Conservation (phyloP, 2,329 filamentous ascomycete species). For the Xylariaceae sp. region DNA sequence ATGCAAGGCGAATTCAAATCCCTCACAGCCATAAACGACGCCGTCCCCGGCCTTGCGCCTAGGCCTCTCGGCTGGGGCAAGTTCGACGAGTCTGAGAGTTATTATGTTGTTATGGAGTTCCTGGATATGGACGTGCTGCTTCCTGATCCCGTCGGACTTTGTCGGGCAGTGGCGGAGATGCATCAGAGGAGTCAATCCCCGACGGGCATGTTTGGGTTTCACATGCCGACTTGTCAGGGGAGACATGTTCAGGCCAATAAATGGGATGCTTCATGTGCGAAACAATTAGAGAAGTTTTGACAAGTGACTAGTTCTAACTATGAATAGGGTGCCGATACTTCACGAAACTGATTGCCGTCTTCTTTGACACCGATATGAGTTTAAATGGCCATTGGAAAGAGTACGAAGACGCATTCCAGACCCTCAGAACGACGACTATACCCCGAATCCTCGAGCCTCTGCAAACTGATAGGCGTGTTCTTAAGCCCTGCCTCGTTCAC, state of each 20-base stretch:
- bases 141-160: neutral
- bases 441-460: neutral
- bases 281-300: no score
- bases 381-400: neutral
- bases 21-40: slow-evolving; percentile 1
- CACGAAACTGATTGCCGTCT: neutral
- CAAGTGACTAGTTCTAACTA: no score
- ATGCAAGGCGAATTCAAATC: slow-evolving; percentile 7
- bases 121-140: neutral
- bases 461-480: neutral
- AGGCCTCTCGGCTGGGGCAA: slow-evolving; percentile 2
- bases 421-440: neutral
- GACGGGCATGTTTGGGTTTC: slow-evolving; percentile 7
- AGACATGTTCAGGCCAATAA: no score
- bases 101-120: neutral
- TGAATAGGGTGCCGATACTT: neutral
- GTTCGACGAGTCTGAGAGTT: neutral
- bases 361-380: neutral
- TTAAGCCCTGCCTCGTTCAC: neutral
- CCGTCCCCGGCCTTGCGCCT: slow-evolving; percentile 3
- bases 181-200: neutral
- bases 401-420: neutral
- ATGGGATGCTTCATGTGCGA: no score
- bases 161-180: neutral
- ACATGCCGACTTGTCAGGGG: neutral